Evolutionary conservation across 2,329 filamentous ascomycete species (phyloP), one percentile per base, ranked within the genome.

Genomic region (Pseudogymnoascus sp.): DNA sequence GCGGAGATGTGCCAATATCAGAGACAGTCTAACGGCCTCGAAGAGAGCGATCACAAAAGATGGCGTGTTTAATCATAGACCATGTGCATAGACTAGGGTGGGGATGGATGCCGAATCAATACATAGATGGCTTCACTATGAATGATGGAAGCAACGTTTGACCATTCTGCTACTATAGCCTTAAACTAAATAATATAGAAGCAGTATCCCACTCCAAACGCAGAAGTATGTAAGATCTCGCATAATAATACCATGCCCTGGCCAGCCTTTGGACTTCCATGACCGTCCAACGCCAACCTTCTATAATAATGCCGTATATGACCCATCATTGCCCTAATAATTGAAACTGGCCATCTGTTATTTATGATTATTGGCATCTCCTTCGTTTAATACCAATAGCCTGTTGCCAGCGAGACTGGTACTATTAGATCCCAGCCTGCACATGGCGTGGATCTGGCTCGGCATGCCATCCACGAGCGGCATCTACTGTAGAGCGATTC

Each of bases 1-100:
- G 84, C 39, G 88, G 86, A 11, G 91, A 96, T 76, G 79, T 88
- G 51, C 86, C 90, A 1, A 79, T 89, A 71, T 81, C 80, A 67
- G 77, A 79, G 64, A 81, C 11, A 14, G 29, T 57, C 10, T 57
- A 21, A 34, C 10, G 29, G 29, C 10, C 14, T 18, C 51, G 26
- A 57, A 21, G 29, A 57, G n/a, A 57, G 45, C 6, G 21, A 51
- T 18, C 10, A 21, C 26, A 12, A 57, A 34, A 7, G 16, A 57
- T 34, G 11, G 5, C 10, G 29, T 3, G 29, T 57, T 51, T 54
- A 16, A 31, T 6, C 7, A 29, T 29, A 31, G 26, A 54, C 29
- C 1, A 31, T 21, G 51, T 57, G 16, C 16, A 57, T 57, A 21
- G 51, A 57, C 3, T 5, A 29, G 10, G 5, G 29, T 18, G 18